Percentiles rank a stretch among this genome's conserved stretches.
phyloP scores from a whole-genome alignment of 805 yeast genomes.

The Grigorovia yakushimaensis region DNA sequence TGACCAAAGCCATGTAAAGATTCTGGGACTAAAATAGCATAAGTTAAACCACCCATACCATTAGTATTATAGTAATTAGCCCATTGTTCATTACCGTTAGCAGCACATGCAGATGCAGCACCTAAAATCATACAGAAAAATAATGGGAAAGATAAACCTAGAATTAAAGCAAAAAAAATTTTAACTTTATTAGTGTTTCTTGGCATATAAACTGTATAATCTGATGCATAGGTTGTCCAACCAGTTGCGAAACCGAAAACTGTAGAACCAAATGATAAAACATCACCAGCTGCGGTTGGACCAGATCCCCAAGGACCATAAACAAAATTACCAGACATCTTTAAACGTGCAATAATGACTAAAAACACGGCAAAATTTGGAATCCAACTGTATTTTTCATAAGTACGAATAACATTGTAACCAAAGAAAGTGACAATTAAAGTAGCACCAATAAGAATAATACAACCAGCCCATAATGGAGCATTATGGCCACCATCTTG shows the following conservation, averaged over 20 bases:
- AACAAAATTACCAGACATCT: slow-evolving; percentile 53
- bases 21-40: slow-evolving; percentile 64
- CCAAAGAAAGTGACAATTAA: slow-evolving; percentile 74
- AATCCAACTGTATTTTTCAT: slow-evolving; percentile 83
- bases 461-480: slow-evolving; percentile 89
- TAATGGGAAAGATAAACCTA: slow-evolving; percentile 61
- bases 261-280: slow-evolving; percentile 73
- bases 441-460: slow-evolving; percentile 59
- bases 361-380: slow-evolving; percentile 68
- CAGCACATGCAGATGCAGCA: slow-evolving; percentile 75
- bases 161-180: slow-evolving; percentile 53
- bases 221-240: slow-evolving; percentile 90
- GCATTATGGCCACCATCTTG: slow-evolving; percentile 37
- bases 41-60: slow-evolving; percentile 75
- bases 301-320: slow-evolving; percentile 47
- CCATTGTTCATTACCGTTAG: slow-evolving; percentile 38
- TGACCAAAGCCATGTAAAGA: slow-evolving; percentile 84
- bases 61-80: slow-evolving; percentile 39
- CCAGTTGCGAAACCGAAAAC: slow-evolving; percentile 86
- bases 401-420: slow-evolving; percentile 67
- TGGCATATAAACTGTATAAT: slow-evolving; percentile 83
- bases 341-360: slow-evolving; percentile 69
- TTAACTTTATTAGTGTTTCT: slow-evolving; percentile 46
- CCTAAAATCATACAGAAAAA: slow-evolving; percentile 71
- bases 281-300: slow-evolving; percentile 59